Base-by-base conservation (phyloP, 2,329 filamentous ascomycete genomes). In the Leptographium flavum region DNA sequence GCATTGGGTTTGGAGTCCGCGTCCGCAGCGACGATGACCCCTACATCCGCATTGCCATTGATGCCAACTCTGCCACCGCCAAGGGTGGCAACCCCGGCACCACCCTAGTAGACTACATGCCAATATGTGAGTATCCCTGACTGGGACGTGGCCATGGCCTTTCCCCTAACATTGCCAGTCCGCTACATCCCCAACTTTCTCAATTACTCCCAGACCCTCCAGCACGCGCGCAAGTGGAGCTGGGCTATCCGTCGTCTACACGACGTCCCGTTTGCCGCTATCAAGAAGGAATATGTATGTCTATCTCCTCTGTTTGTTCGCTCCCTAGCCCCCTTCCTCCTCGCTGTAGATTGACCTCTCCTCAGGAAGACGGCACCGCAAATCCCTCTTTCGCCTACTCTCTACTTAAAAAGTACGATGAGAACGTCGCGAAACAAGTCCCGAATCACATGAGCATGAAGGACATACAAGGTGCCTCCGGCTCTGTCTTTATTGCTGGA, bases 381-480 rank as follows among this genome's bases (percentile, higher is more conserved):
- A n/a, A n/a, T n/a, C n/a, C n/a, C n/a, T n/a, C n/a, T n/a, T n/a
- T n/a, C n/a, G n/a, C n/a, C n/a, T n/a, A n/a, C n/a, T n/a, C n/a
- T n/a, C n/a, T n/a, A n/a, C n/a, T n/a, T n/a, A n/a, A n/a, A n/a
- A n/a, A n/a, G n/a, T n/a, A n/a, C n/a, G n/a, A n/a, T n/a, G n/a
- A n/a, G n/a, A n/a, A n/a, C n/a, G n/a, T n/a, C n/a, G n/a, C n/a
- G n/a, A n/a, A n/a, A n/a, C n/a, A n/a, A n/a, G n/a, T n/a, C n/a
- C n/a, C n/a, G n/a, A n/a, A n/a, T n/a, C n/a, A n/a, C n/a, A 47
- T 66, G 23, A 63, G 59, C 0, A 49, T 64, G 13, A 61, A 62
- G 10, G 67, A 71, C 42, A 65, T 73, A 51, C 69, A 71, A 52
- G 69, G 69, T 13, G 68, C 68, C 5, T 63, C 67, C 1, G 69